Evolutionary conservation across 2,329 filamentous ascomycete genomes (phyloP).

Genomic region (Aureobasidium sp.): DNA sequence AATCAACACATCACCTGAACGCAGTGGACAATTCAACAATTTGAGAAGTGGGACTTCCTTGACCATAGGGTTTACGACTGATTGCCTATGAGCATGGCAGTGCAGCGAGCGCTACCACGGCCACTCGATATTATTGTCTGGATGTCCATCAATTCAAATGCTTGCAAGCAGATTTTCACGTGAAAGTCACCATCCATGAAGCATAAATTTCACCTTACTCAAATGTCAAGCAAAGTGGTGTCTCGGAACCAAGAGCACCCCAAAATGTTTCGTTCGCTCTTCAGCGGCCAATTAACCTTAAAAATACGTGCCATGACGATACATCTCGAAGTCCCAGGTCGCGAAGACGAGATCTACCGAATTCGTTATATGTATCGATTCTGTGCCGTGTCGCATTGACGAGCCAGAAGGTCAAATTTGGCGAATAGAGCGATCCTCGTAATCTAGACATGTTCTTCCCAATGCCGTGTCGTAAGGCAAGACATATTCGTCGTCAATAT

Average conservation of each 20-base stretch:
- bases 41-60: not conserved
- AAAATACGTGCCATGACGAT: not conserved
- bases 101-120: not conserved
- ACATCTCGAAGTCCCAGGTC: not conserved
- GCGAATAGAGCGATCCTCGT: not conserved
- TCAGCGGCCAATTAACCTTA: constrained; percentile 1
- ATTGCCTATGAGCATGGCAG: not conserved
- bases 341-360: not conserved
- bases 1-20: too few species aligned
- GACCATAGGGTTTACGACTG: not conserved
- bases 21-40: not conserved
- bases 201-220: not conserved
- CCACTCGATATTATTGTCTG: too few species aligned
- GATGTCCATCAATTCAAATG: not conserved
- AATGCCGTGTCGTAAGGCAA: not conserved
- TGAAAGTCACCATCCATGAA: not conserved
- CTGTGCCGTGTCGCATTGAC: not conserved
- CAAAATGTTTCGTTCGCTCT: not conserved
- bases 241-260: not conserved
- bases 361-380: not conserved
- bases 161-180: not conserved
- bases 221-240: not conserved
- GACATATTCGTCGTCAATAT: constrained; percentile 8
- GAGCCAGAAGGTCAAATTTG: not conserved
- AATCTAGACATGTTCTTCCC: not conserved